A percentile compares a stretch with the other conserved stretches of the same genome.
phyloP scores from a whole-genome alignment of 2,329 filamentous ascomycete species.

The Talaromyces sp. region DNA sequence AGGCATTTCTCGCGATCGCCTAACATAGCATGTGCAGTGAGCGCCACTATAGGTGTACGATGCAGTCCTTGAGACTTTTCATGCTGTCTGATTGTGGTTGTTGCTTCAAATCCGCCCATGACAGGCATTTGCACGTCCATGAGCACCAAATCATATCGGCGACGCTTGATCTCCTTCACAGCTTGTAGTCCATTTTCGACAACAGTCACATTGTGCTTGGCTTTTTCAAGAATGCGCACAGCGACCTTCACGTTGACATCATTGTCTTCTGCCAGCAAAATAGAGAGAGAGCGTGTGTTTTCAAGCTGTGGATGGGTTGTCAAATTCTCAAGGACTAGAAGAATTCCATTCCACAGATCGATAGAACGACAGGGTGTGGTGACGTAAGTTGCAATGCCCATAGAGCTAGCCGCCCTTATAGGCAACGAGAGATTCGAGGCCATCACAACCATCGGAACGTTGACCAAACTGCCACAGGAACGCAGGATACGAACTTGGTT shows the following conservation, averaged over 20 bases:
- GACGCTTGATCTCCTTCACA: conserved; percentile 70
- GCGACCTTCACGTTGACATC: conserved; percentile 91
- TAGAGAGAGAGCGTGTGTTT: conserved; percentile 89
- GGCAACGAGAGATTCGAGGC: conserved; percentile 86
- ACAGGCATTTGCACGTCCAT: conserved; percentile 99
- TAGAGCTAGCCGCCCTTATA: conserved; percentile 84
- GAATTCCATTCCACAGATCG: conserved; percentile 88
- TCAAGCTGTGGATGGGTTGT: conserved; percentile 87
- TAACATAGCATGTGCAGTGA: conserved; percentile 95
- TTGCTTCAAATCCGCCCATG: conserved; percentile 95
- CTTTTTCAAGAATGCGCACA: conserved; percentile 93
- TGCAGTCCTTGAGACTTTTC: conserved; percentile 75
- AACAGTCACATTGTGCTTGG: conserved; percentile 66
- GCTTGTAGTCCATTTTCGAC: conserved; percentile 84
- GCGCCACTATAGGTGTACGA: conserved; percentile 85
- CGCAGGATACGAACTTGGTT: conserved; percentile 79
- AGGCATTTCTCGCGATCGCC: conserved; percentile 94
- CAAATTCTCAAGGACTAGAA: conserved; percentile 86
- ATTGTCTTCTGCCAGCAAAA: conserved; percentile 90
- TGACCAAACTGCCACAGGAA: conserved; percentile 87
- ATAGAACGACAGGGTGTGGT: conserved; percentile 89
- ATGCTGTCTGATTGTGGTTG: conserved; percentile 86
- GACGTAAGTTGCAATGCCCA: conserved; percentile 95
- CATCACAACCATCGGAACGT: conserved; percentile 86
- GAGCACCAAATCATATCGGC: conserved; percentile 87